Percentiles rank a stretch among this genome's conserved stretches.
phyloP scores from a whole-genome alignment of 2,329 filamentous ascomycete genomes.

The Cytospora leucostoma region DNA sequence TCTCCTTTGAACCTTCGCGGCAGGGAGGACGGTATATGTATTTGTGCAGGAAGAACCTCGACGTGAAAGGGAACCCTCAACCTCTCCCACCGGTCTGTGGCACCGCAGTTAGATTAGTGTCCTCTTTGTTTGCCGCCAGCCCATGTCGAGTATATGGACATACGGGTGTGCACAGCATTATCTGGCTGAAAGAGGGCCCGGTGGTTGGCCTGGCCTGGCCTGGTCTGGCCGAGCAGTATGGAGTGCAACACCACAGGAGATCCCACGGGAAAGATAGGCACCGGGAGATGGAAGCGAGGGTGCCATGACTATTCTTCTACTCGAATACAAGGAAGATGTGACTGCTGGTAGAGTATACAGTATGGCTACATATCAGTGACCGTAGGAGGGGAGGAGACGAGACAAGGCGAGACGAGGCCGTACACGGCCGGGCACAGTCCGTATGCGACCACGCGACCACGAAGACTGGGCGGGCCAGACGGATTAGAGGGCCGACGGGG shows the following conservation, averaged over 20 bases:
- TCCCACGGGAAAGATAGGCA: neutral
- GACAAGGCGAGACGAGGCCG: too few relatives aligned
- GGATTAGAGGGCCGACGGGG: neutral
- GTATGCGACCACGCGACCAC: neutral
- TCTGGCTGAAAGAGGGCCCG: neutral
- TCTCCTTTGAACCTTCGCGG: too few relatives aligned
- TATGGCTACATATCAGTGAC: neutral
- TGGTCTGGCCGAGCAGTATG: neutral
- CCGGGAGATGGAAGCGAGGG: neutral
- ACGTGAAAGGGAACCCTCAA: neutral
- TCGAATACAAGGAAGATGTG: neutral
- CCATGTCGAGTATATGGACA: neutral
- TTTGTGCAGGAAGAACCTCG: too few relatives aligned
- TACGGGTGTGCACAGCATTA: neutral
- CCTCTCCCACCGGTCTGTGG: neutral
- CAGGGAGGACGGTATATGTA: too few relatives aligned
- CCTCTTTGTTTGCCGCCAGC: neutral
- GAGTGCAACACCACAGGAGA: neutral
- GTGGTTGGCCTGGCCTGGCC: neutral
- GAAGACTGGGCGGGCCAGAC: neutral
- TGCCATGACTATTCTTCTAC: neutral
- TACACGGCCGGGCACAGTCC: neutral
- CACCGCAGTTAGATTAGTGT: neutral
- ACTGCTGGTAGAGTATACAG: neutral
- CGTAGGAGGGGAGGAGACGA: neutral